These are phyloP conservation scores for Pilatotrama ljubarskyi DNA, from an alignment of 768 basidiomycete species.

Conservation along the genomic window DNA sequence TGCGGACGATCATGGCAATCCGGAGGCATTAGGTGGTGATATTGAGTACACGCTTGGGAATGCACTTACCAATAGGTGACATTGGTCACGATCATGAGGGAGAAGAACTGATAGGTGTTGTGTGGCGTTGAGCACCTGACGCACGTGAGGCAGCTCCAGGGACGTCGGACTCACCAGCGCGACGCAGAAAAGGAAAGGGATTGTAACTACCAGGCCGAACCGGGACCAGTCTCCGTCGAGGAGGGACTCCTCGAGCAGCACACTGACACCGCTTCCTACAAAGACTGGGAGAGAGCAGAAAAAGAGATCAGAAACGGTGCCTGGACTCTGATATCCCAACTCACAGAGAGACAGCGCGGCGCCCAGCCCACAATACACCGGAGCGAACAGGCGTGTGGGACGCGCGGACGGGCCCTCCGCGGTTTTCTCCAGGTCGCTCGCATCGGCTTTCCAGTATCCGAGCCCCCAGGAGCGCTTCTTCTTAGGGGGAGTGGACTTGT, in stretches of 20 bases:
- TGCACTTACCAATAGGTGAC: constrained; percentile 60
- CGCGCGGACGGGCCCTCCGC: constrained; percentile 32
- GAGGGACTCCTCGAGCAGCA: constrained; percentile 64
- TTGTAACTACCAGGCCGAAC: constrained; percentile 63
- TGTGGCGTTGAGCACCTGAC: background rate
- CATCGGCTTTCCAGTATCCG: constrained; percentile 31
- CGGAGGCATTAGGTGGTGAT: constrained; percentile 1
- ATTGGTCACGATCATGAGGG: constrained; percentile 65
- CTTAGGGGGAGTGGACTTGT: constrained; percentile 13
- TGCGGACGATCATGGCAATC: constrained; percentile 26
- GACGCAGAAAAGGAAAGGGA: constrained; percentile 75
- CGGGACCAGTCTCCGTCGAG: constrained; percentile 64
- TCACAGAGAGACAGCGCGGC: constrained; percentile 66
- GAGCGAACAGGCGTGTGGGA: constrained; percentile 61
- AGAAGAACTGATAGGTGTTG: constrained; percentile 58
- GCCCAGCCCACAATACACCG: constrained; percentile 71
- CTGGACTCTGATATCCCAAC: constrained; percentile 18
- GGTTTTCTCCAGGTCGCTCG: constrained; percentile 55
- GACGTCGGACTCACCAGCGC: constrained; percentile 53
- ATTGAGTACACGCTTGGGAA: background rate
- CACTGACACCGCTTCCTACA: constrained; percentile 57
- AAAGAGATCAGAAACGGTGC: background rate
- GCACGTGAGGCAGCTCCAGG: background rate
- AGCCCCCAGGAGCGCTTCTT: constrained; percentile 30
- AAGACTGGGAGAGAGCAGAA: constrained; percentile 49